Evolutionary conservation across 495 filamentous ascomycete species (phyloP).

Genomic region (Thermochaetoides thermophila): DNA sequence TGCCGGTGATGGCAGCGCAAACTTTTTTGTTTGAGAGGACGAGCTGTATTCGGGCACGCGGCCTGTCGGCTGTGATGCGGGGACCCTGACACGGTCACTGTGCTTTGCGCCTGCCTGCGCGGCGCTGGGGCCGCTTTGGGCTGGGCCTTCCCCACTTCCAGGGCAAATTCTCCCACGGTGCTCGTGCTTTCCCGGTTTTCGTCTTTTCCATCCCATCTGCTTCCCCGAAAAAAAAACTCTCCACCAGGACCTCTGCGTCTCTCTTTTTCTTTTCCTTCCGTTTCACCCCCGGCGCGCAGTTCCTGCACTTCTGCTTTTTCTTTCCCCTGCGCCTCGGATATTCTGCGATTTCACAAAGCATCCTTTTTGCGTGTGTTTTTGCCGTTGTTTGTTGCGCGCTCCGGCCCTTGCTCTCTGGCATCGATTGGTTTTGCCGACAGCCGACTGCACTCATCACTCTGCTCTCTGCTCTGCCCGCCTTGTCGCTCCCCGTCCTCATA

Average conservation of each 20-base stretch:
- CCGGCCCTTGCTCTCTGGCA: slow-evolving; percentile 25
- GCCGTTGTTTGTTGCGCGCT: slow-evolving; percentile 11
- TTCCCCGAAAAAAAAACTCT: slow-evolving; percentile 7
- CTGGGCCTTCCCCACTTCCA: slow-evolving; percentile 15
- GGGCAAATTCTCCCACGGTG: slow-evolving; percentile 14
- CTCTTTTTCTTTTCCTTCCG: slow-evolving; percentile 10
- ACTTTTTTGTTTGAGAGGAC: too few species aligned
- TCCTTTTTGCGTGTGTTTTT: slow-evolving; percentile 18
- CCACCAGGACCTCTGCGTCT: slow-evolving; percentile 8
- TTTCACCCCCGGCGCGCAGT: slow-evolving; percentile 5
- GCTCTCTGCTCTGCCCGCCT: slow-evolving; percentile 16
- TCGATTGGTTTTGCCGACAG: slow-evolving; percentile 14
- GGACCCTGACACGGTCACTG: slow-evolving; percentile 4
- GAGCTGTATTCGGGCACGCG: too few species aligned
- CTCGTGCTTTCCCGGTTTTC: slow-evolving; percentile 11
- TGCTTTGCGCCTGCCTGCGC: too few species aligned
- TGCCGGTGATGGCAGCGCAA: too few species aligned
- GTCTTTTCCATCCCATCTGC: slow-evolving; percentile 7
- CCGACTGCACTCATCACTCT: too few species aligned
- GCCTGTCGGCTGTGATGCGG: too few species aligned
- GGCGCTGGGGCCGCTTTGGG: slow-evolving; percentile 15
- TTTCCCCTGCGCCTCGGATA: slow-evolving; percentile 3
- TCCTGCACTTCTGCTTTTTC: slow-evolving; percentile 8
- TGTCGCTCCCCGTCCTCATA: neutral
- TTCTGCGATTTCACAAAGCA: slow-evolving; percentile 10